Percentiles rank a stretch among this genome's conserved stretches.
Evolutionary conservation across 441 rosid species (phyloP).

Genomic region (Biscutella laevigata): DNA sequence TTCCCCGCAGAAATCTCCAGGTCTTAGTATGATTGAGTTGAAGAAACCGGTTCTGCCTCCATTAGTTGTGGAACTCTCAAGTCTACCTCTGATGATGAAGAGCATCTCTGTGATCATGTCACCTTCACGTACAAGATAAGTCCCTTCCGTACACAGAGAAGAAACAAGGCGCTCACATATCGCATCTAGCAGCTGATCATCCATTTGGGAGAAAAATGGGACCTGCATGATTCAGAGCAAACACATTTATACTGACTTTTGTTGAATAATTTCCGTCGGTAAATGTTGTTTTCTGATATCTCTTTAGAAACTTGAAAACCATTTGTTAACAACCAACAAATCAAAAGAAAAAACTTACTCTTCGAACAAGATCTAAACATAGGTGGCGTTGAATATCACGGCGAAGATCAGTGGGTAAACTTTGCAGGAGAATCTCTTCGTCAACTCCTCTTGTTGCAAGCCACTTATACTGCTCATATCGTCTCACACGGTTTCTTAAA

Average conservation of each 20-base stretch:
- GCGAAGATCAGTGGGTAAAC: slow-evolving; percentile 82
- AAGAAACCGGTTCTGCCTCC: slow-evolving; percentile 96
- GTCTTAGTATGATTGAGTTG: slow-evolving; percentile 57
- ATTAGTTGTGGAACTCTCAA: slow-evolving; percentile 86
- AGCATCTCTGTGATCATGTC: slow-evolving; percentile 84
- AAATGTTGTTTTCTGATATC: too few species aligned
- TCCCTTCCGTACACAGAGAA: slow-evolving; percentile 65
- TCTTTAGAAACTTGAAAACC: background rate
- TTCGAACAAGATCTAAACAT: slow-evolving; percentile 83
- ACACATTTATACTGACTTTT: too few species aligned
- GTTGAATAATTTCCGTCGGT: too few species aligned
- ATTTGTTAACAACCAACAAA: slow-evolving; percentile 5
- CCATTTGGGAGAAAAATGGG: slow-evolving; percentile 95
- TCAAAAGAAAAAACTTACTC: slow-evolving; percentile 40
- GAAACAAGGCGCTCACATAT: slow-evolving; percentile 69
- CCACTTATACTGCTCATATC: slow-evolving; percentile 88
- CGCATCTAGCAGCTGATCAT: slow-evolving; percentile 84
- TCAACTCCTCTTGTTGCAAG: slow-evolving; percentile 83
- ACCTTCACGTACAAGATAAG: slow-evolving; percentile 86
- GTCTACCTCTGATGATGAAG: slow-evolving; percentile 71
- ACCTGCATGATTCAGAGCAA: slow-evolving; percentile 39
- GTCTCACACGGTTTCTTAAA: slow-evolving; percentile 52
- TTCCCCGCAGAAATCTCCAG: slow-evolving; percentile 89
- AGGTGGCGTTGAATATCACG: slow-evolving; percentile 83
- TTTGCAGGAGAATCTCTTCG: slow-evolving; percentile 66